Percentiles rank a stretch among this genome's conserved stretches.
phyloP scores from a whole-genome alignment of 73 alveolate species.

The Tetrahymena malaccensis region DNA sequence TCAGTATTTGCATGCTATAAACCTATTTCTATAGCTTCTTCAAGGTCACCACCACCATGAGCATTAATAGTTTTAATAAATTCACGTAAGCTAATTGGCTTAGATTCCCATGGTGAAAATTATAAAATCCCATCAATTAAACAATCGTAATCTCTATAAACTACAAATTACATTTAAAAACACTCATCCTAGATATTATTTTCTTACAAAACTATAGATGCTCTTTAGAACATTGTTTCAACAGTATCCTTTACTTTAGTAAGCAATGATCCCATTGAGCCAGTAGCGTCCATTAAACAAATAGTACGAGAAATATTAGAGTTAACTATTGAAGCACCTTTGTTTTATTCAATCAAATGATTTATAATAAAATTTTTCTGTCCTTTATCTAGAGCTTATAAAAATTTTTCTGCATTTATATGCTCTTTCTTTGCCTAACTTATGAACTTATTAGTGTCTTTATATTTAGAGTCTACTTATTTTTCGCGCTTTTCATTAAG shows the following conservation, averaged over 20 bases:
- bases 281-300: background rate
- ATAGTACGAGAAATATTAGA: background rate
- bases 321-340: background rate
- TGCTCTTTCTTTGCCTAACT: background rate
- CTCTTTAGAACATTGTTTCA: background rate
- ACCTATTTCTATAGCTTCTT: background rate
- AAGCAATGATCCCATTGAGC: background rate
- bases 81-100: background rate
- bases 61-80: background rate
- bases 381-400: background rate
- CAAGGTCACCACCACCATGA: background rate
- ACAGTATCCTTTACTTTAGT: background rate
- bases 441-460: background rate
- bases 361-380: background rate
- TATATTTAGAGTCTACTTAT: background rate
- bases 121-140: background rate
- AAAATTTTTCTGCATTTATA: background rate
- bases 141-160: background rate
- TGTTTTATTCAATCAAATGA: background rate
- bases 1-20: background rate
- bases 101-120: background rate
- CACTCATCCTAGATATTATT: background rate
- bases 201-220: background rate
- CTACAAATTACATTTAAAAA: background rate
- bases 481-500: background rate